Evolutionary conservation across 768 basidiomycete species (phyloP), one percentile per base, ranked within the genome.

Genomic region (Russula sp.): DNA sequence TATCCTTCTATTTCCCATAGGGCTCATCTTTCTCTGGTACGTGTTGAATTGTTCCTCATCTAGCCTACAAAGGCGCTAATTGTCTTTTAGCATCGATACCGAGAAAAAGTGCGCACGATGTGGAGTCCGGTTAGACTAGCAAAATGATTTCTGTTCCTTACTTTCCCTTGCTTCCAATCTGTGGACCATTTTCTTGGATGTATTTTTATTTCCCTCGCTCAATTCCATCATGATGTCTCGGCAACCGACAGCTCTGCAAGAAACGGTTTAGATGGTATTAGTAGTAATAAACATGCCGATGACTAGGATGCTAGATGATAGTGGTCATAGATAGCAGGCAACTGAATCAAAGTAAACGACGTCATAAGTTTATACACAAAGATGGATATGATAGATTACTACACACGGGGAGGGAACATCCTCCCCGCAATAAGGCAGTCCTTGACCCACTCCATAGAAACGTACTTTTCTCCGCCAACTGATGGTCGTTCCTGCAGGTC

Each of bases 401-500:
- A 60, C n/a, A 47, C 50, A 14, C 61, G 48, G 10, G 75, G 70
- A 46, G 75, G 73, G 4, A 81, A 69, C 32, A 81, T 69, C 36
- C 84, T 76, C 14, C 86, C 84, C 16, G 86, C 79, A 62, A 89
- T 79, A 35, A 93, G 74, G 68, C 87, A 87, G 50, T 88, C 81
- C 71, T 93, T 93, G 43, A 93, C 81, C 88, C 88, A 93, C 18
- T 72, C 69, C 73, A 88, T 82, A 60, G 78, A 73, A 16, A 85
- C 84, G 43, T 73, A 74, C 18, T 74, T 76, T 25, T 69, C 76
- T 45, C 61, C 43, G 22, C 49, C 61, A 39, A 69, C 69, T 36
- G 58, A 50, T 25, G 63, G 66, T 58, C 65, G 66, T 43, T 73
- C 65, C 13, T 72, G 69, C 52, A 63, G 69, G 36, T 86, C 83